These are phyloP conservation scores for rapeseed (Brassica napus) DNA, from an alignment of 345 rosid genomes.

Conservation along the genomic window DNA sequence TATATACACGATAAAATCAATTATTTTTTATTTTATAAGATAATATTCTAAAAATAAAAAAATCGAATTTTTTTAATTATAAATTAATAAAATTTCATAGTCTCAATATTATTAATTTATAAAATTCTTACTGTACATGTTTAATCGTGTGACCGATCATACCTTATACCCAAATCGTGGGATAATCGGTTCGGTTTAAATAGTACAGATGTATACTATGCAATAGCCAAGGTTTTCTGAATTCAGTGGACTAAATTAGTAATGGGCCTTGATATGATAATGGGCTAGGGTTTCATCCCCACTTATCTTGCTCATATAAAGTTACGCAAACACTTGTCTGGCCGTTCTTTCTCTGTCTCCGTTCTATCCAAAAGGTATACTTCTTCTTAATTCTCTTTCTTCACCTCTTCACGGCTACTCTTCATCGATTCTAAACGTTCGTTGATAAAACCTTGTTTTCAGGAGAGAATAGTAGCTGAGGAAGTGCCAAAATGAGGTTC, in stretches of 20 bases:
- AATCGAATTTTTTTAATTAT: too few relatives aligned
- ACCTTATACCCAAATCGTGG: too few relatives aligned
- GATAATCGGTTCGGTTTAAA: not conserved
- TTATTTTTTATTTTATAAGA: too few relatives aligned
- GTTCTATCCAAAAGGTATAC: not conserved
- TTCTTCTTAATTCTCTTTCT: not conserved
- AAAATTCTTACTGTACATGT: too few relatives aligned
- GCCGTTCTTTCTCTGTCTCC: not conserved
- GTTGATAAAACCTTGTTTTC: not conserved
- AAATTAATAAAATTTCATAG: too few relatives aligned
- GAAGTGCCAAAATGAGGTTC: constrained; percentile 33
- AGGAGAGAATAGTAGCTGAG: not conserved
- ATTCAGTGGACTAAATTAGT: not conserved
- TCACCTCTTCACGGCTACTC: not conserved
- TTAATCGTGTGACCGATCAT: too few relatives aligned
- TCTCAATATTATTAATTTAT: too few relatives aligned
- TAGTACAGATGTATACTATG: too few relatives aligned
- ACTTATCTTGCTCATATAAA: not conserved
- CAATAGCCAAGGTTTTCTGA: not conserved
- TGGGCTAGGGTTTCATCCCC: constrained; percentile 19
- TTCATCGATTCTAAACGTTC: not conserved
- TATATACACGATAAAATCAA: too few relatives aligned
- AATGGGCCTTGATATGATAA: not conserved
- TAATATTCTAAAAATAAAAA: too few relatives aligned
- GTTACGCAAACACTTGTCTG: not conserved